Percentiles rank a stretch among this genome's conserved stretches.
phyloP scores from a whole-genome alignment of 2,329 filamentous ascomycete genomes.

The Dendryphion nanum region DNA sequence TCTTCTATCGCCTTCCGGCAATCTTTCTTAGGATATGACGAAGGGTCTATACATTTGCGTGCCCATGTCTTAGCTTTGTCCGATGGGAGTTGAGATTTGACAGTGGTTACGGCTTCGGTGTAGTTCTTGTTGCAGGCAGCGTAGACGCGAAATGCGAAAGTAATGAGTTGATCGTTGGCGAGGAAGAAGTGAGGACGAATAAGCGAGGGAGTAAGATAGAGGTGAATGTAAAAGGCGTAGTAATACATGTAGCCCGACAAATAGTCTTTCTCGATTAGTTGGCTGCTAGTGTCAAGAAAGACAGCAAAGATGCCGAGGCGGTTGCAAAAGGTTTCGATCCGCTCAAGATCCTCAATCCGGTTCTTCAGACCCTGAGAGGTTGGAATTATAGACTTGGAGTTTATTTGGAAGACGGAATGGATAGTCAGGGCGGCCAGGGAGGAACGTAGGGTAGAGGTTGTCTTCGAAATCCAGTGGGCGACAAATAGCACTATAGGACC shows the following conservation, averaged over 20 bases:
- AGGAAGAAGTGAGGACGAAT: slow-evolving; percentile 18
- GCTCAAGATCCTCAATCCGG: slow-evolving; percentile 18
- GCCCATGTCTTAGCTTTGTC: slow-evolving; percentile 21
- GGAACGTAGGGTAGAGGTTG: slow-evolving; percentile 20
- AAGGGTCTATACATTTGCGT: slow-evolving; percentile 15
- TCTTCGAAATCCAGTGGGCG: slow-evolving; percentile 27
- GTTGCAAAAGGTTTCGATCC: slow-evolving; percentile 21
- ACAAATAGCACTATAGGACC: slow-evolving; percentile 27
- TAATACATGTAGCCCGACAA: slow-evolving; percentile 31
- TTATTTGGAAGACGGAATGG: slow-evolving; percentile 20
- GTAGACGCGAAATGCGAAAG: slow-evolving; percentile 26
- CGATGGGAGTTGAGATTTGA: slow-evolving; percentile 25
- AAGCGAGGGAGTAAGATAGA: slow-evolving; percentile 21
- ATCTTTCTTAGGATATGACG: slow-evolving; percentile 17
- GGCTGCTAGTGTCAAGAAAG: slow-evolving; percentile 26
- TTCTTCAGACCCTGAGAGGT: slow-evolving; percentile 10
- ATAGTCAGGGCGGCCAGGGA: slow-evolving; percentile 23
- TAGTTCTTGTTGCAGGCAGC: slow-evolving; percentile 20
- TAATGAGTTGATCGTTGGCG: slow-evolving; percentile 27
- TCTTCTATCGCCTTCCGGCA: slow-evolving; percentile 22
- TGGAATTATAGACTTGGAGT: not conserved
- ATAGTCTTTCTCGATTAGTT: slow-evolving; percentile 19
- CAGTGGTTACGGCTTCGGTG: slow-evolving; percentile 16
- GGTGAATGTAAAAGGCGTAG: slow-evolving; percentile 31
- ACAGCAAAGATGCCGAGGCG: slow-evolving; percentile 24